Percentiles rank a stretch among this genome's conserved stretches.
These are phyloP conservation scores for Nicotiana obtusifolia DNA, from an alignment of 257 asterid genomes.

Conservation along the genomic window DNA sequence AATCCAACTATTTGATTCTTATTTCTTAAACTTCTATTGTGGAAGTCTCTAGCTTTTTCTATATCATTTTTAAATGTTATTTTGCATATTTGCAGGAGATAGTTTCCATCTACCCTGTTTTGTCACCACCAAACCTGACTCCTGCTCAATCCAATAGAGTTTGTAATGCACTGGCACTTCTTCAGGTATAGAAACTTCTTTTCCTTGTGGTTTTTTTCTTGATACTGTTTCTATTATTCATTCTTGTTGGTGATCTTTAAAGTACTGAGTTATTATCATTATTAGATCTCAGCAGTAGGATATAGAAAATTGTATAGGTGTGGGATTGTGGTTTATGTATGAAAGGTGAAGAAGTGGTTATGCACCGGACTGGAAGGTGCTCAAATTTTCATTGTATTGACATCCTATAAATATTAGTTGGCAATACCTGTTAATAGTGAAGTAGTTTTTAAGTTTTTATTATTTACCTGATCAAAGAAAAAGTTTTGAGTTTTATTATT, in stretches of 20 bases:
- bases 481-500: no score
- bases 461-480: not conserved
- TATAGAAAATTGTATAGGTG: not conserved
- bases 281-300: not conserved
- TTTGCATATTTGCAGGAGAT: slow-evolving; percentile 26
- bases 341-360: not conserved
- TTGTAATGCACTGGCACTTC: slow-evolving; percentile 35
- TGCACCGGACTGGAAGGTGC: not conserved
- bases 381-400: not conserved
- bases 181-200: slow-evolving; percentile 30
- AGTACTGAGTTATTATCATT: not conserved
- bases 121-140: slow-evolving; percentile 30
- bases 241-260: not conserved
- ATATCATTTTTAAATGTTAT: slow-evolving; percentile 1
- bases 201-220: not conserved
- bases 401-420: no score
- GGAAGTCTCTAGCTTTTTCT: slow-evolving; percentile 5
- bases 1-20: not conserved
- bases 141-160: slow-evolving; percentile 29
- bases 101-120: slow-evolving; percentile 22
- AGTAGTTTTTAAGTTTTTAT: not conserved
- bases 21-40: not conserved
- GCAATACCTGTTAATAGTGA: not conserved
- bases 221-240: not conserved
- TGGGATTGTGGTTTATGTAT: not conserved